Conservation (phyloP, 2,329 filamentous ascomycete genomes). For the Trichoderma asperellum region DNA sequence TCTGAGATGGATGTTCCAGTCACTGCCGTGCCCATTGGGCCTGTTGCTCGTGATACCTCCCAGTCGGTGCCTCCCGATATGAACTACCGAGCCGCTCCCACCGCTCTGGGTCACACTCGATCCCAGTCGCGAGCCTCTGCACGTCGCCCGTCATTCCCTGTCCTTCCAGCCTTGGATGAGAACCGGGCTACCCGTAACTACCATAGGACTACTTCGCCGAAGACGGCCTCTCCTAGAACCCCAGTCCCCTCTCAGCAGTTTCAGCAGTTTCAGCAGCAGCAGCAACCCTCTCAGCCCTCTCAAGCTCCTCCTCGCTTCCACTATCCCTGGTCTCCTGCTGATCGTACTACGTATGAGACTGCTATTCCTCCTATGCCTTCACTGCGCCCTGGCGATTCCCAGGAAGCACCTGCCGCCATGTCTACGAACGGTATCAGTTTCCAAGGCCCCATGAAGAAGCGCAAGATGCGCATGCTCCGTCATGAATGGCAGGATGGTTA, state of each 20-base stretch:
- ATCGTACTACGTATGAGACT: conserved; percentile 52
- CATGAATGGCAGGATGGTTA: conserved; percentile 95
- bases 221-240: conserved; percentile 44
- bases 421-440: conserved; percentile 63
- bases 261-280: background rate
- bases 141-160: conserved; percentile 69
- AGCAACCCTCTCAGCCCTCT: conserved; percentile 33
- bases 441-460: conserved; percentile 91
- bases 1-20: conserved; percentile 89
- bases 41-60: conserved; percentile 76
- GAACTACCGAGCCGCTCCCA: conserved; percentile 65
- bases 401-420: conserved; percentile 40
- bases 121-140: conserved; percentile 60
- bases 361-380: conserved; percentile 45
- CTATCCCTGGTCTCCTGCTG: conserved; percentile 60
- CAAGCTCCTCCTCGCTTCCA: conserved; percentile 59
- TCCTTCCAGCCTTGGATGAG: conserved; percentile 72
- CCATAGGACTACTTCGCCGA: conserved; percentile 41
- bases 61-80: conserved; percentile 95
- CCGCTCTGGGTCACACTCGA: conserved; percentile 42
- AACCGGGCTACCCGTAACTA: conserved; percentile 52
- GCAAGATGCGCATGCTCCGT: conserved; percentile 83
- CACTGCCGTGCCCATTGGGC: conserved; percentile 71
- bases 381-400: conserved; percentile 33
- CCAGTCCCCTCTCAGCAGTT: conserved; percentile 34